Evolutionary conservation across 2,329 filamentous ascomycete genomes (phyloP).

Genomic region (Verticillium albo-atrum): DNA sequence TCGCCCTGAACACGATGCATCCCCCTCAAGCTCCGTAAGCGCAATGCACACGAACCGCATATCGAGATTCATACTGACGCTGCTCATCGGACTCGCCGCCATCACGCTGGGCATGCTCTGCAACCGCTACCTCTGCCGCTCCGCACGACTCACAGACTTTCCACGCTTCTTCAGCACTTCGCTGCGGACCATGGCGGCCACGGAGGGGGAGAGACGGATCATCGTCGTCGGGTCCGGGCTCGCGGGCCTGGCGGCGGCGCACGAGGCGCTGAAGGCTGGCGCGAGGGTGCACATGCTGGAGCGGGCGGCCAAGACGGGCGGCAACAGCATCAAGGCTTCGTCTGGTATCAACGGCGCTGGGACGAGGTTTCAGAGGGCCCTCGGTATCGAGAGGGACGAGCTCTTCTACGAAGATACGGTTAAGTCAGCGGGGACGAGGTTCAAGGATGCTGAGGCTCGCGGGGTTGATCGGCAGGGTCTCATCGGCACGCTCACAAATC

Average conservation of each 20-base stretch:
- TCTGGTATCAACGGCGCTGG: constrained; percentile 62
- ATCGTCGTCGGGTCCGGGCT: constrained; percentile 63
- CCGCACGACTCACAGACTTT: background rate
- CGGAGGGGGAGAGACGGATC: constrained; percentile 25
- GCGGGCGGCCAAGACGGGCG: constrained; percentile 53
- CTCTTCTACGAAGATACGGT: constrained; percentile 53
- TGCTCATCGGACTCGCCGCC: constrained; percentile 16
- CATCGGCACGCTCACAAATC: constrained; percentile 41
- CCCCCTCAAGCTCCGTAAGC: background rate
- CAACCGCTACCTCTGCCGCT: constrained; percentile 7
- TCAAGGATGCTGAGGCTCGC: constrained; percentile 15
- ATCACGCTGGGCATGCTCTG: constrained; percentile 14
- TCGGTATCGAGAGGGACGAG: constrained; percentile 27
- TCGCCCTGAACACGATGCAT: background rate
- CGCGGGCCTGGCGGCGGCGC: constrained; percentile 56
- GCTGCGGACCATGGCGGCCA: background rate
- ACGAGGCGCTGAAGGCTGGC: constrained; percentile 47
- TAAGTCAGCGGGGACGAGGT: constrained; percentile 46
- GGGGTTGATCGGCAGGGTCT: constrained; percentile 35
- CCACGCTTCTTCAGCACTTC: background rate
- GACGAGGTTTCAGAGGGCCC: constrained; percentile 48
- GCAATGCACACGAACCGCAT: background rate
- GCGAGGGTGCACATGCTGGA: constrained; percentile 55
- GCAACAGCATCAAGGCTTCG: constrained; percentile 63
- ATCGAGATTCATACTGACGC: background rate